Base-by-base conservation (phyloP, 495 filamentous ascomycete species). In the Pseudomonodictys pantanalensis region DNA sequence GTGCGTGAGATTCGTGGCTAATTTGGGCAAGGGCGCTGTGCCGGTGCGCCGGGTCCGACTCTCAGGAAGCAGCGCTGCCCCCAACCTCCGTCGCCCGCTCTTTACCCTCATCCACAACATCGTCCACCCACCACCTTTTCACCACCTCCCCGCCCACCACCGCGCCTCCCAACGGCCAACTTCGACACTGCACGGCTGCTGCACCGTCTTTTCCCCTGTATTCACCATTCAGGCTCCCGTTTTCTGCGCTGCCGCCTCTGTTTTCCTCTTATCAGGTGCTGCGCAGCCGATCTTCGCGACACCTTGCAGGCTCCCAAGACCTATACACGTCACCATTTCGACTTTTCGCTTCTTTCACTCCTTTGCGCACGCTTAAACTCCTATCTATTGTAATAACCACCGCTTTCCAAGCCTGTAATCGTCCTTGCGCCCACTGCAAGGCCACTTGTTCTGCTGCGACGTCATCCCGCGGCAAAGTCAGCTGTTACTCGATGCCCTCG, bases 301-400 rank as follows among this genome's bases (percentile, higher is more conserved):
- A 63, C 54, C 61, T 64, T 58, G 61, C 61, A 59, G 24, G 25
- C 30, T 38, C n/a, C 29, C 45, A 54, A 41, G 49, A 33, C 53
- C 28, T 41, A 23, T 26, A 43, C 54, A 64, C 61, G 54, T 64
- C 60, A 53, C 52, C 52, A 48, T 41, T 41, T 41, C 15, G 38
- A 44, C 23, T 32, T 35, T 67, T 47, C 25, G 26, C 60, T 64
- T 64, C 65, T 45, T 60, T 47, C 65, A 60, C 60, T 68, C 65
- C 65, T 61, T 68, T 60, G 56, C 56, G 38, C 50, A 25, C 18
- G 26, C 48, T 30, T 48, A 23, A 15, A 5, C 26, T 10, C 33
- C 15, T 58, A 68, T 42, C 28, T 58, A 7, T 53, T 62, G 52
- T 61, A 64, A 64, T 57, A 33, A 52, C 52, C 49, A 41, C 15